Base-by-base conservation (phyloP, 768 basidiomycete species). In the Kwoniella shandongensis region DNA sequence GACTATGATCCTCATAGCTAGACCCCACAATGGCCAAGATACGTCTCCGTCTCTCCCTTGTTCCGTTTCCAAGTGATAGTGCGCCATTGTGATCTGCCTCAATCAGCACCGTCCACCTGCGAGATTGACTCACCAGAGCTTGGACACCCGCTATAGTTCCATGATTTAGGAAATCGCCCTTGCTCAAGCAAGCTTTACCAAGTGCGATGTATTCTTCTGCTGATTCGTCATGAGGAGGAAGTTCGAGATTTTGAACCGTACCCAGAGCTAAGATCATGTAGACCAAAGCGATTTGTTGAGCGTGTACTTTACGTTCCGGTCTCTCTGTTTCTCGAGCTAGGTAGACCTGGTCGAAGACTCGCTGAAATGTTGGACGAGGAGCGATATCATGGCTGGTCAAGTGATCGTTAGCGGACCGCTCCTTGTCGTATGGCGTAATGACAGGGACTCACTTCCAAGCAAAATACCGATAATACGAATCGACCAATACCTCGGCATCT, bases 11-110 rank as follows among this genome's bases (percentile, higher is more conserved):
- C 59, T n/a, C 62, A 61, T 59, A 4, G 59, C 49, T 2, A 67
- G 22, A 23, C 66, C 62, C 66, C 66, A 67, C 12, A 67, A 35
- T 15, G 66, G 66, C 66, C 66, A 67, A 44, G 66, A 54, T 6
- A 55, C 54, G 35, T 69, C 64, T 7, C 67, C 67, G 38, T 68
- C 48, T 38, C 63, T 42, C 17, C 67, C 67, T 49, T 56, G 51
- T 15, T 63, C 64, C 4, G 63, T 65, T 39, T 65, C 57, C 57
- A 60, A 62, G 25, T 30, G 13, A 40, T 32, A 32, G 13, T 32
- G 44, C 45, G 25, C 2, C 3, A 22, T n/a, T n/a, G 23, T 39
- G 6, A 4, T 42, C 18, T 13, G 17, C 25, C n/a, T 18, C 25
- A 18, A 23, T 32, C 30, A 38, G 35, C 38, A 13, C 30, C 20